A percentile compares a stretch with the other conserved stretches of the same genome.
These are phyloP conservation scores for Nothopassalora personata DNA, from an alignment of 2,329 filamentous ascomycete species.

Conservation along the genomic window DNA sequence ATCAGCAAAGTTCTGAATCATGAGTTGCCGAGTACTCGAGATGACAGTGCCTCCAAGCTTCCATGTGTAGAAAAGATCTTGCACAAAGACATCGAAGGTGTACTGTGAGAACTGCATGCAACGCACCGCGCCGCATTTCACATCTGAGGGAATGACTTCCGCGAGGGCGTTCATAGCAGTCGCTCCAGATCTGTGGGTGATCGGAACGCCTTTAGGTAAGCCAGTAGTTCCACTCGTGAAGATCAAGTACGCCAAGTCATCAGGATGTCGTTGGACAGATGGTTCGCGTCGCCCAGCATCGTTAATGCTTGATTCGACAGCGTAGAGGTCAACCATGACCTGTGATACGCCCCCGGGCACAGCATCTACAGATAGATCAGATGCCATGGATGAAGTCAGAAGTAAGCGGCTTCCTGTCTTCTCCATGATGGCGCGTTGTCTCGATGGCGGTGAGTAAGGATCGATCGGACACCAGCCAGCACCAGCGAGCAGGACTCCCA, in stretches of 20 bases:
- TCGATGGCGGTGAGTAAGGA: slow-evolving; percentile 21
- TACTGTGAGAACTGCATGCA: slow-evolving; percentile 36
- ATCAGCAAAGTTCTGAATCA: slow-evolving; percentile 13
- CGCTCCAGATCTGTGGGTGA: slow-evolving; percentile 35
- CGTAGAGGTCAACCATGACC: neutral
- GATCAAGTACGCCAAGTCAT: slow-evolving; percentile 58
- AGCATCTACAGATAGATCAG: slow-evolving; percentile 1
- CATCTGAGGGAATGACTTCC: slow-evolving; percentile 7
- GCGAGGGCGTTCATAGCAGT: slow-evolving; percentile 32
- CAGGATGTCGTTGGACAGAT: slow-evolving; percentile 4
- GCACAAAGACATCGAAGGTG: slow-evolving; percentile 39
- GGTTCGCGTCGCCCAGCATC: neutral
- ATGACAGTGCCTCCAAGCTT: slow-evolving; percentile 11
- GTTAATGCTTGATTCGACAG: neutral
- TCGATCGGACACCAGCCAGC: slow-evolving; percentile 69
- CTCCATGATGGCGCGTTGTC: slow-evolving; percentile 16
- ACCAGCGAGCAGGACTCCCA: slow-evolving; percentile 67
- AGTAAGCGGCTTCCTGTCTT: slow-evolving; percentile 7
- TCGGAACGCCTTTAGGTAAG: slow-evolving; percentile 37
- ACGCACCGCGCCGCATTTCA: slow-evolving; percentile 3
- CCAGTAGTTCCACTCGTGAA: slow-evolving; percentile 38
- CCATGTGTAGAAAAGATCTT: slow-evolving; percentile 24
- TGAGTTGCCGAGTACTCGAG: slow-evolving; percentile 12
- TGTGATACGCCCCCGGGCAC: slow-evolving; percentile 8
- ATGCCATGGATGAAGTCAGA: slow-evolving; percentile 3